Base-by-base conservation (phyloP, 768 basidiomycete species). In the Cyclocybe cylindracea region DNA sequence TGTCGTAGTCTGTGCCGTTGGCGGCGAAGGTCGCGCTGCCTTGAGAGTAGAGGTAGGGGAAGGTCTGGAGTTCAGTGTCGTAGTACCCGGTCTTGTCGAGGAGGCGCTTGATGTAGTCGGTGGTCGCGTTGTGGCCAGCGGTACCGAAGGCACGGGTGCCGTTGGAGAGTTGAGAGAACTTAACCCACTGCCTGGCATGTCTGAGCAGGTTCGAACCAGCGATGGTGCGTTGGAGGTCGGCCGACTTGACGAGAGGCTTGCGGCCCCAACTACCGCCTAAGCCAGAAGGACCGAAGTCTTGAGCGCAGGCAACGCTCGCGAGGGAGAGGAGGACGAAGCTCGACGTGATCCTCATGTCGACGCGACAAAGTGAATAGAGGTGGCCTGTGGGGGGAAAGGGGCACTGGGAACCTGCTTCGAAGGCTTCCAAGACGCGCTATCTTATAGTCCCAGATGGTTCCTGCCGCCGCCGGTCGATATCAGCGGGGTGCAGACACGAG, bases 121-220 rank as follows among this genome's bases (percentile, higher is more conserved):
- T 57, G 24, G 65, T 66, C 36, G 66, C 61, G 51, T 68, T 67
- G 48, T 68, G 66, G 10, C 65, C 67, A 14, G 44, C 53, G 11
- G 63, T 63, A 16, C 66, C 69, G 38, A 68, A 68, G 11, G 61
- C 61, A 16, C 69, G 65, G 10, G 62, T 70, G 2, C 63, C 62
- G 14, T 58, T 50, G 46, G 57, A 62, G 41, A 63, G 57, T 31
- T 60, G 42, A 7, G 66, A 62, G 52, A 67, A 70, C 38, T 61
- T 46, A 44, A 60, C 56, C 45, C 68, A 59, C 14, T 66, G 56
- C 37, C 59, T 57, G 1, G 66, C 66, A 48, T 70, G 68, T 11
- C 56, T 59, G 10, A 67, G 46, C 16, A 67, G 62, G 32, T 61
- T 64, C 7, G 42, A 14, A 49, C 54, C 44, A 47, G 59, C 14